phyloP scores from a whole-genome alignment of 2,329 filamentous ascomycete species.

The Thielaviopsis ethacetica region DNA sequence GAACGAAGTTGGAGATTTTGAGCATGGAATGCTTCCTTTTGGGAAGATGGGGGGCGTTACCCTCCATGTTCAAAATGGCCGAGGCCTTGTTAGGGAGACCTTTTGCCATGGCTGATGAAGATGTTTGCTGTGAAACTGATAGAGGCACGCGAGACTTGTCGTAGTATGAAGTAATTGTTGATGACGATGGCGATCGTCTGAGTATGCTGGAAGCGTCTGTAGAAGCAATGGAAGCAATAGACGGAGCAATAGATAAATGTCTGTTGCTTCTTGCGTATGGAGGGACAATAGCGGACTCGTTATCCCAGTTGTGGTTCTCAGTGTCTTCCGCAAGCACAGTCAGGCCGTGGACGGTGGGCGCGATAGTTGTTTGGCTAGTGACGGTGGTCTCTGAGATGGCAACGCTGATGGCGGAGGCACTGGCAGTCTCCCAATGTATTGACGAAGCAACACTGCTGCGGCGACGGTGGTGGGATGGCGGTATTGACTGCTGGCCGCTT shows the following conservation, averaged over 20 bases:
- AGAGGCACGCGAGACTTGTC: slow-evolving; percentile 39
- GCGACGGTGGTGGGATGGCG: slow-evolving; percentile 2
- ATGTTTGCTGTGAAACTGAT: slow-evolving; percentile 42
- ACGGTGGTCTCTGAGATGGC: slow-evolving; percentile 4
- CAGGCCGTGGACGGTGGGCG: slow-evolving; percentile 1
- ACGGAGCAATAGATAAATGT: slow-evolving; percentile 11
- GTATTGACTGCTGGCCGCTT: neutral
- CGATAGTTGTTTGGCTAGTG: slow-evolving; percentile 4
- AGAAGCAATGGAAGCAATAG: slow-evolving; percentile 13
- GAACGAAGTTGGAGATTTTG: slow-evolving; percentile 24
- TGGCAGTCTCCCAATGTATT: slow-evolving; percentile 5
- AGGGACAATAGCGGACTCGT: slow-evolving; percentile 4
- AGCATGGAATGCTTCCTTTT: slow-evolving; percentile 31
- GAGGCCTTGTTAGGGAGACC: slow-evolving; percentile 32
- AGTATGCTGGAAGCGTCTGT: slow-evolving; percentile 28
- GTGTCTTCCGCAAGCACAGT: slow-evolving; percentile 8
- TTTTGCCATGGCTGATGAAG: slow-evolving; percentile 40
- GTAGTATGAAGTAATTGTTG: slow-evolving; percentile 40
- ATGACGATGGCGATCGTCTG: slow-evolving; percentile 33
- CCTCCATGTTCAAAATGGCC: slow-evolving; percentile 30
- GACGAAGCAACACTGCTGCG: slow-evolving; percentile 7
- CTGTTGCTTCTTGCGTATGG: neutral
- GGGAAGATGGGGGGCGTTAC: slow-evolving; percentile 12
- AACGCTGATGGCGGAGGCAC: slow-evolving; percentile 6
- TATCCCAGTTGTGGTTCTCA: slow-evolving; percentile 8